Base-by-base conservation (phyloP, 2,329 filamentous ascomycete genomes). In the Berkeleyomyces basicola region DNA sequence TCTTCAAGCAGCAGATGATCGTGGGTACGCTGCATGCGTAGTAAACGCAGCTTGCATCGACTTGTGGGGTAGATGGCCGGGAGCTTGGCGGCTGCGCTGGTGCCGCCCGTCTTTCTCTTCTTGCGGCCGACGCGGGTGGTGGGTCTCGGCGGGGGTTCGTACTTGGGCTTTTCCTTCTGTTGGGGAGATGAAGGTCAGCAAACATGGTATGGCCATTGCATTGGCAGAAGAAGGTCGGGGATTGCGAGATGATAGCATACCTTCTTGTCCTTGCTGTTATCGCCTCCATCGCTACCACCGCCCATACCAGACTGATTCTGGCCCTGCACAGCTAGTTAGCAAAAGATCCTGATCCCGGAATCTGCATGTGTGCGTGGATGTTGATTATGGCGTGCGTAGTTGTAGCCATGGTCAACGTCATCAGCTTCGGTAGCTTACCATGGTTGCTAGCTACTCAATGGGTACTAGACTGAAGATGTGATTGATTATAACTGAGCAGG, bases 161-260 rank as follows among this genome's bases (percentile, higher is more conserved):
- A 99, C 87, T 96, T 97, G 73, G 93, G 93, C 86, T 99, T 99
- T 67, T 99, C 92, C 82, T 99, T 97, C 92, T 96, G 71, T 69
- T 65, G n/a, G 31, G 59, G 23, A 10, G 47, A 16, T 59, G 11
- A 3, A 11, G 36, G 43, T 53, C 39, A 61, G 59, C 7, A 49
- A 36, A 33, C 3, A 31, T 2, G 3, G 36, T 16, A 9, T 31
- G 9, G 10, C 10, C 10, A 1, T 23, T 33, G 23, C 16, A 31
- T 51, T 11, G 37, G 5, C 14, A 33, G 14, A 36, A 31, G 10
- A 14, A 9, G 10, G 6, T 37, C 36, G 36, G 1, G 23, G 23
- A 7, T 55, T 55, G 49, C 31, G 36, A n/a, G 49, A 36, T 37
- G 49, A 55, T 55, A 10, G 63, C 73, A 62, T 76, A 88, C 92